Conservation (phyloP, 1,284 basidiomycete species). For the Fistulinella cinereoalba region DNA sequence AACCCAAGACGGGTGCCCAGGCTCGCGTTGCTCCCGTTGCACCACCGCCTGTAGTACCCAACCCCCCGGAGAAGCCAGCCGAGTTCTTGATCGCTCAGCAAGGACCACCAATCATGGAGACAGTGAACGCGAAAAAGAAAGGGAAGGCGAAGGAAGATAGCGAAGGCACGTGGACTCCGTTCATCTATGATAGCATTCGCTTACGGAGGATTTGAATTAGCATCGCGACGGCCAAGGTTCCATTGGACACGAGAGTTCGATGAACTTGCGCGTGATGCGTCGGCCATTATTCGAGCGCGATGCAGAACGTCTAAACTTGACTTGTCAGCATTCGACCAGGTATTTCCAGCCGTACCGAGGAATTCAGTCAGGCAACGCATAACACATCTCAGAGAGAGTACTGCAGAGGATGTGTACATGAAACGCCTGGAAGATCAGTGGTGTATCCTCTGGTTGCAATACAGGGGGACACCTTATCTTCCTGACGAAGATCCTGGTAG, state of each 20-base stretch:
- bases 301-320: slow-evolving; percentile 64
- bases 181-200: background rate
- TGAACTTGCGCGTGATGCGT: slow-evolving; percentile 81
- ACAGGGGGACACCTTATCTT: slow-evolving; percentile 64
- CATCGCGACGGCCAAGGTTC: slow-evolving; percentile 59
- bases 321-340: slow-evolving; percentile 69
- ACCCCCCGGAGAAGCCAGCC: slow-evolving; percentile 52
- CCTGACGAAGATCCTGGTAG: slow-evolving; percentile 71
- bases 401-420: slow-evolving; percentile 73
- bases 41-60: slow-evolving; percentile 39
- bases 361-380: slow-evolving; percentile 69
- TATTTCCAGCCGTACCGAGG: slow-evolving; percentile 70
- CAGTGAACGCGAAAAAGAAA: slow-evolving; percentile 33
- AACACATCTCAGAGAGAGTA: slow-evolving; percentile 54
- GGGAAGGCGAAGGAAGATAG: slow-evolving; percentile 39
- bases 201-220: slow-evolving; percentile 19
- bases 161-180: slow-evolving; percentile 22
- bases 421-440: slow-evolving; percentile 80
- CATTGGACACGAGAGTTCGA: slow-evolving; percentile 85
- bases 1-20: slow-evolving; percentile 12
- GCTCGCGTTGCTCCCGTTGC: slow-evolving; percentile 18
- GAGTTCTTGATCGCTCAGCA: slow-evolving; percentile 55
- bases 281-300: slow-evolving; percentile 78
- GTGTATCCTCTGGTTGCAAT: slow-evolving; percentile 71
- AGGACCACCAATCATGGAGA: slow-evolving; percentile 39